Conservation (phyloP, 202 grass and related monocot species). For the Cymbopogon flexuosus region DNA sequence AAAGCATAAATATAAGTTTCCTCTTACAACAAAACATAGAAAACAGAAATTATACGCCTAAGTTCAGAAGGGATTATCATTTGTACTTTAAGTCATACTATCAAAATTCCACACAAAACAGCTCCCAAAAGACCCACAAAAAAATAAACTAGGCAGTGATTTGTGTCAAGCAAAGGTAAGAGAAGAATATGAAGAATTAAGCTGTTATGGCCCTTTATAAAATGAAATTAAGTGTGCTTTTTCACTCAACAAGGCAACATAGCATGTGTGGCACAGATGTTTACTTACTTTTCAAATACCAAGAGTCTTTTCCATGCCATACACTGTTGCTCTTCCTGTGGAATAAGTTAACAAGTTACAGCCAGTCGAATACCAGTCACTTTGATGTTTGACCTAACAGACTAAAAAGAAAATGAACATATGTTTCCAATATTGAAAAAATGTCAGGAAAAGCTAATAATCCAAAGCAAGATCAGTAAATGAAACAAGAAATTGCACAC, state of each 20-base stretch:
- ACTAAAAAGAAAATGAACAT: constrained; percentile 20
- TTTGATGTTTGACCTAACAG: constrained; percentile 12
- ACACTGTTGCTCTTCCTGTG: constrained; percentile 89
- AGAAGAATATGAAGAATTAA: constrained; percentile 13
- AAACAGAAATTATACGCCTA: background rate
- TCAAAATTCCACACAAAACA: background rate
- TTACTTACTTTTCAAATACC: constrained; percentile 87
- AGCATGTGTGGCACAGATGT: constrained; percentile 14
- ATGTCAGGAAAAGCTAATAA: constrained; percentile 9
- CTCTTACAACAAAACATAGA: constrained; percentile 1
- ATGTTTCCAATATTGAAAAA: constrained; percentile 5
- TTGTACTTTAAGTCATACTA: background rate
- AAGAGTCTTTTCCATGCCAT: constrained; percentile 88
- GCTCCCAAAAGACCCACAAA: background rate
- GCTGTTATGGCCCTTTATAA: background rate
- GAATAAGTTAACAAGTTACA: constrained; percentile 38
- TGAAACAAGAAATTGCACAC: constrained; percentile 9
- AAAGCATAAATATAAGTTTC: background rate
- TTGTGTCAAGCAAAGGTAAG: background rate
- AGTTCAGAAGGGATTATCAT: background rate
- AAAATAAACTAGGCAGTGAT: background rate
- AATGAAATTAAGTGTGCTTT: background rate
- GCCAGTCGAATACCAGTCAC: constrained; percentile 30
- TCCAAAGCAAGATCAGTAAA: constrained; percentile 31
- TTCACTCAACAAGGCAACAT: constrained; percentile 21